Evolutionary conservation across 768 basidiomycete species (phyloP), one percentile per base, ranked within the genome.

Genomic region (Dentipellis fragilis): DNA sequence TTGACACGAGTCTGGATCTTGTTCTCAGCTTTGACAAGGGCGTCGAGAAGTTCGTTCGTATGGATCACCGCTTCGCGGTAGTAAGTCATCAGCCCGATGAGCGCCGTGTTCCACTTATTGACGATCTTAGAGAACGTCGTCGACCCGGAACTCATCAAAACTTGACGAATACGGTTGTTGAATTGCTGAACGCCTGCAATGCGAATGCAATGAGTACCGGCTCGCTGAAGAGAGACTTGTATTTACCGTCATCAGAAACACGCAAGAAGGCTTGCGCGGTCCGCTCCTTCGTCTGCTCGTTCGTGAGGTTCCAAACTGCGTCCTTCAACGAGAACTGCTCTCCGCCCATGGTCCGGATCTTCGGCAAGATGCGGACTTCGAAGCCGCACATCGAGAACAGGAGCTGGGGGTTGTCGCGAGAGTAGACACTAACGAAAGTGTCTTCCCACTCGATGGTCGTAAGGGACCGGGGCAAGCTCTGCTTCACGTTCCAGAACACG

Each of bases 401-500:
- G 23, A 99, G 73, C 63, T 99, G 96, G 22, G 96, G 96, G 71
- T 98, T 99, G 67, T 98, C 89, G 69, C 90, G 89, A 8, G 94
- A 97, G 72, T 90, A 99, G 48, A 98, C 95, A 56, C 92, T 94
- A 62, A 93, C 91, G 64, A 94, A 93, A 0, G 94, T 93, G 66
- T 97, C 93, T 59, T 98, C 95, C 96, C 96, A 98, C 65, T 97
- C 96, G 65, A 99, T 98, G 0, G 96, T 97, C 0, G 96, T 98
- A 59, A 99, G 73, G 14, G 95, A 96, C 49, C 96, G 78, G 0
- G 96, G 96, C 22, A 99, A 70, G 62, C 90, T 90, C 70, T 97
- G 93, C 73, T 97, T 96, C 69, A 98, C 91, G 66, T 99, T 98
- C 96, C 95, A 99, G 73, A 96, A 98, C 9, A 97, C 96, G 2